Percentiles rank a stretch among this genome's conserved stretches.
Evolutionary conservation across 805 yeast genomes (phyloP).

Genomic region (Groenewaldozyma tartarivorans): DNA sequence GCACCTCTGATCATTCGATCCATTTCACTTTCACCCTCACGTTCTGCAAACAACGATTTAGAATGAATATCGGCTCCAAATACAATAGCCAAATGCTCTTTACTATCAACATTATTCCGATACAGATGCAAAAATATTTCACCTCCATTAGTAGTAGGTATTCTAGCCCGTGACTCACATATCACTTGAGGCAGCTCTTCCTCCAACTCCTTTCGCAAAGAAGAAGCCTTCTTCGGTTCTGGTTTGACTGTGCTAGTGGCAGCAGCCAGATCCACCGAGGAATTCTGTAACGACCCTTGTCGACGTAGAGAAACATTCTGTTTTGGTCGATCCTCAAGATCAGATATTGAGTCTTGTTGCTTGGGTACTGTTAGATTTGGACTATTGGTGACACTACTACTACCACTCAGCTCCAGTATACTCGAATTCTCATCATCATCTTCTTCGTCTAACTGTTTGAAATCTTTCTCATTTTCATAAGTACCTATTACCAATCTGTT

Average conservation of each 20-base stretch:
- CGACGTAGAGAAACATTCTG: too few relatives aligned
- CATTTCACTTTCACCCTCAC: slow-evolving; percentile 69
- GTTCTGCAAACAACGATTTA: slow-evolving; percentile 49
- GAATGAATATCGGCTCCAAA: slow-evolving; percentile 90
- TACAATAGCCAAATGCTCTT: slow-evolving; percentile 95
- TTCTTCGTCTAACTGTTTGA: too few relatives aligned
- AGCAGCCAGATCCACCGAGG: slow-evolving; percentile 15
- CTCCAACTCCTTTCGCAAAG: slow-evolving; percentile 10
- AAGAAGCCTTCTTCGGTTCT: slow-evolving; percentile 1
- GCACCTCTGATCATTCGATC: slow-evolving; percentile 99
- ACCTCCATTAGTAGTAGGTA: slow-evolving; percentile 92
- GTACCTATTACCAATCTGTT: too few relatives aligned
- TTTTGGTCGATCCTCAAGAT: too few relatives aligned
- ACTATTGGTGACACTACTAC: too few relatives aligned
- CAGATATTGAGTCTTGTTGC: too few relatives aligned
- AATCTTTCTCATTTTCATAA: too few relatives aligned
- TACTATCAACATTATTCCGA: slow-evolving; percentile 73
- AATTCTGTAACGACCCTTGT: slow-evolving; percentile 6
- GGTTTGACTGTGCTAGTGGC: background rate
- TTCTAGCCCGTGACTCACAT: slow-evolving; percentile 90
- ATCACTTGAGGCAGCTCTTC: slow-evolving; percentile 58
- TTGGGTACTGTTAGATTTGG: too few relatives aligned
- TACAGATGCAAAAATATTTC: slow-evolving; percentile 89
- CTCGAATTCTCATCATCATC: too few relatives aligned
- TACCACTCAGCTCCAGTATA: too few relatives aligned